Evolutionary conservation across 345 rosid genomes (phyloP), one percentile per base, ranked within the genome.

Genomic region (Durio zibethinus): DNA sequence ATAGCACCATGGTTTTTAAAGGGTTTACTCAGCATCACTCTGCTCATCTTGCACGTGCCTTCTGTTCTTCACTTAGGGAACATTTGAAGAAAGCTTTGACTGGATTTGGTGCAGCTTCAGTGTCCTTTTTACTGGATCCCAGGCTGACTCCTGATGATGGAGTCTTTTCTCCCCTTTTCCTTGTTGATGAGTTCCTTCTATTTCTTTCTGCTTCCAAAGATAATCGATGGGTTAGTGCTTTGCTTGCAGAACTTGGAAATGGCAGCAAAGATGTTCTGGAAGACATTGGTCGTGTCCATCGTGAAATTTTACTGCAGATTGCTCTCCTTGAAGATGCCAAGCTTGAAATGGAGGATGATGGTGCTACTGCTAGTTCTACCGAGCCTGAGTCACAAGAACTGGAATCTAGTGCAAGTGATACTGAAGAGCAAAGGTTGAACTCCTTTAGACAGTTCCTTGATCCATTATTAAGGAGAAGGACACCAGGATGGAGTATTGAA

Each of bases 1-100:
- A 93, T 71, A 93, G 98, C 90, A 90, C 98, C 76, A 93, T 92
- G 92, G 99, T 95, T 76, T 95, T 95, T 82, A 95, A 95, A 86
- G 97, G 97, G 77, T 93, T 95, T 81, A 93, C 96, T 20, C 98
- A 90, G 79, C 95, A 95, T 86, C 97, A 95, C 82, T 89, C 99
- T 76, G 84, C 92, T 84, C 86, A 96, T 83, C 88, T 95, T 68
- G 96, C 98, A 14, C 91, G 89, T 45, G 94, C 98, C 60, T 95
- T 95, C 87, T 95, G 98, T 81, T 81, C 85, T 64, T 88, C 93
- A 60, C 94, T 95, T 23, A 82, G 94, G 76, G 94, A 88, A 27
- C 99, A 92, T 74, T 72, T 95, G 83, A 90, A 77, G 82, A 90
- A 89, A 82, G 93, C 90, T 80, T 82, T 92, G 83, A 64, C 84